Percentiles rank a stretch among this genome's conserved stretches.
Evolutionary conservation across 108 stramenopile genomes (phyloP).

Genomic region (Epithemia pelagica): DNA sequence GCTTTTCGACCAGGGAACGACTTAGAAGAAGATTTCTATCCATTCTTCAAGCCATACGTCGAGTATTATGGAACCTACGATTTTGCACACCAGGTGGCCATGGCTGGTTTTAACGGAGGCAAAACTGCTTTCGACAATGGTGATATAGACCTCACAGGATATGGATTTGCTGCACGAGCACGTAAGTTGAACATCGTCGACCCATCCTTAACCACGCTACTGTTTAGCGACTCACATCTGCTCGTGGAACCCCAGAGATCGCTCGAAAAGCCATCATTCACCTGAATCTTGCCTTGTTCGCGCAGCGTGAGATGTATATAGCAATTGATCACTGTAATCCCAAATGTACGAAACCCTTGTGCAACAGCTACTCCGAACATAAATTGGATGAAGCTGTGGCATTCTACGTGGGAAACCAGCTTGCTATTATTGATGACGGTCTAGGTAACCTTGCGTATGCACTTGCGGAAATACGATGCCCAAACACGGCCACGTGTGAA

Average conservation of each 20-base stretch:
- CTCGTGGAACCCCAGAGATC: conserved; percentile 8
- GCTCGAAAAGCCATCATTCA: conserved; percentile 20
- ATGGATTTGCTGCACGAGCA: conserved; percentile 21
- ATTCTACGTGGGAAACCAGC: conserved; percentile 48
- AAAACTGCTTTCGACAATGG: conserved; percentile 9
- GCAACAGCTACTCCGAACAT: conserved; percentile 51
- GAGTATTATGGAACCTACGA: conserved; percentile 52
- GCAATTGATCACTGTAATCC: conserved; percentile 47
- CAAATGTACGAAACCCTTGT: conserved; percentile 17
- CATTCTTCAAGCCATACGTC: conserved; percentile 38
- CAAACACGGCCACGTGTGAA: conserved; percentile 38
- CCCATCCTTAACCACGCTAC: conserved; percentile 22
- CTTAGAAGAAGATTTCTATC: conserved; percentile 25
- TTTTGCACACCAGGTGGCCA: conserved; percentile 40
- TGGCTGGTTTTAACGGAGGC: conserved; percentile 7
- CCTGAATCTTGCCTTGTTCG: conserved; percentile 49
- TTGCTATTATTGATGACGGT: conserved; percentile 39
- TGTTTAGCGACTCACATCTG: background rate
- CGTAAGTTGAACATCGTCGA: conserved; percentile 41
- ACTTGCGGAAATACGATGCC: conserved; percentile 59
- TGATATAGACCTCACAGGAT: conserved; percentile 34
- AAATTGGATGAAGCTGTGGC: conserved; percentile 55
- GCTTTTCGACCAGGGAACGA: conserved; percentile 27
- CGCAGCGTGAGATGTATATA: conserved; percentile 31
- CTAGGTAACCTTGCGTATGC: conserved; percentile 39